Evolutionary conservation across 179 eudicot genomes (phyloP), one percentile per base, ranked within the genome.

Genomic region (Patellifolia procumbens): DNA sequence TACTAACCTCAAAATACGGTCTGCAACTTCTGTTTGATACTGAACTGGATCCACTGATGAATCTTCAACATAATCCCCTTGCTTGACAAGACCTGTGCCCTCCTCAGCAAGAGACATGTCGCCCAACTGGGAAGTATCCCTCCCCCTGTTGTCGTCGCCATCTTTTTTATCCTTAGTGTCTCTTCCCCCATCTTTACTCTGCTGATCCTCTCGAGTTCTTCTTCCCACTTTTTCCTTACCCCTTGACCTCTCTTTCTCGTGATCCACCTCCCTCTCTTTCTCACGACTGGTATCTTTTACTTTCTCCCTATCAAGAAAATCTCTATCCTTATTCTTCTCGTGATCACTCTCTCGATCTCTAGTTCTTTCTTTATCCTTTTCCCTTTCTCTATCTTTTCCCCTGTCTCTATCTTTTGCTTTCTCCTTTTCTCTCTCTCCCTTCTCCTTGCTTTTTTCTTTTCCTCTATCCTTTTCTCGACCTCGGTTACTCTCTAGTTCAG

Each of bases 1-100:
- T 42, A 80, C 92, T 82, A 79, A 93, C 98, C 83, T 95, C 51
- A 79, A 77, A 76, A 95, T 87, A 67, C 92, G 97, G n/a, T 83
- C 86, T 78, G 85, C 85, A 58, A 95, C 32, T 79, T 92, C 92
- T 35, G 73, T 74, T 17, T 73, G 81, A 56, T 89, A 72, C 58
- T 78, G 72, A 32, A 74, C 82, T 46, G 77, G 79, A 43, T 81
- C 85, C 70, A 65, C 81, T 15, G 80, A 80, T 29, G 76, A 75
- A 74, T 70, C 79, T 11, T 74, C 88, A 49, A 63, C 78, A 63
- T 59, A 79, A 43, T 80, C 79, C 70, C 88, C 85, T 72, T 79
- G 79, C 83, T 85, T 65, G 59, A 65, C 55, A 58, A 72, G 82
- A 35, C 29, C 73, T 39, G 63, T 78, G 68, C 80, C 88, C 61